phyloP scores from a whole-genome alignment of 768 basidiomycete species.

The Mycena pura region DNA sequence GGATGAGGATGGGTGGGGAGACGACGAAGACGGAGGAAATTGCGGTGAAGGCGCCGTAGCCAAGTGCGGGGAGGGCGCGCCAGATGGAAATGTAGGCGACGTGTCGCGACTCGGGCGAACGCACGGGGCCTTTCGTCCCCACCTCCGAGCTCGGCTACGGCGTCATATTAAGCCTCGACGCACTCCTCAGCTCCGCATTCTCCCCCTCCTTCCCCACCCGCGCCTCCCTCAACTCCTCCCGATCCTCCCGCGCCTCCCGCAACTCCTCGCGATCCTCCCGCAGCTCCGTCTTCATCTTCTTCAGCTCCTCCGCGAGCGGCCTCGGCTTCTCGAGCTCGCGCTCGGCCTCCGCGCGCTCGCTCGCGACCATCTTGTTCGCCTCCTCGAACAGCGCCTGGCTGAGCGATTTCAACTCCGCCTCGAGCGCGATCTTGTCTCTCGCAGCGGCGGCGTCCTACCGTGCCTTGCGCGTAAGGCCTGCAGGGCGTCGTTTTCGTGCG shows the following conservation, averaged over 20 bases:
- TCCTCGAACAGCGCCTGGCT: constrained; percentile 89
- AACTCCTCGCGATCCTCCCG: no score
- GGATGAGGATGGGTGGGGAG: no score
- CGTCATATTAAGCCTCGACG: constrained; percentile 59
- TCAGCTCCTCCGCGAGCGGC: constrained; percentile 69
- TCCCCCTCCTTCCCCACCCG: no score
- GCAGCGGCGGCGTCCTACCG: constrained; percentile 43
- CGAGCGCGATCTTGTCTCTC: constrained; percentile 69
- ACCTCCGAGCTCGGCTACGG: constrained; percentile 23
- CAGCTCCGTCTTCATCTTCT: constrained; percentile 64
- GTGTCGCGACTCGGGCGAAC: constrained; percentile 1
- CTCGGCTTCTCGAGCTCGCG: constrained; percentile 69
- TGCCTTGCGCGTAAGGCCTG: constrained; percentile 14
- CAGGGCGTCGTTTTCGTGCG: constrained; percentile 27
- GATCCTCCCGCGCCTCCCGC: constrained; percentile 47
- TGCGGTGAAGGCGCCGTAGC: background rate
- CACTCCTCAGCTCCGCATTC: constrained; percentile 70
- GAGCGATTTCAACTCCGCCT: constrained; percentile 79
- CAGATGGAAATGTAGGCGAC: background rate
- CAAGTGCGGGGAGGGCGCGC: background rate
- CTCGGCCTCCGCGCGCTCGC: constrained; percentile 77
- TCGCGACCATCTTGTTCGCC: constrained; percentile 90
- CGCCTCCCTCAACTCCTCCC: constrained; percentile 58
- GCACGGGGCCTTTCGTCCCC: constrained; percentile 20
- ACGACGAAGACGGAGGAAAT: background rate